Evolutionary conservation across 2,329 filamentous ascomycete genomes (phyloP), one percentile per base, ranked within the genome.

Genomic region (Claviceps capensis): DNA sequence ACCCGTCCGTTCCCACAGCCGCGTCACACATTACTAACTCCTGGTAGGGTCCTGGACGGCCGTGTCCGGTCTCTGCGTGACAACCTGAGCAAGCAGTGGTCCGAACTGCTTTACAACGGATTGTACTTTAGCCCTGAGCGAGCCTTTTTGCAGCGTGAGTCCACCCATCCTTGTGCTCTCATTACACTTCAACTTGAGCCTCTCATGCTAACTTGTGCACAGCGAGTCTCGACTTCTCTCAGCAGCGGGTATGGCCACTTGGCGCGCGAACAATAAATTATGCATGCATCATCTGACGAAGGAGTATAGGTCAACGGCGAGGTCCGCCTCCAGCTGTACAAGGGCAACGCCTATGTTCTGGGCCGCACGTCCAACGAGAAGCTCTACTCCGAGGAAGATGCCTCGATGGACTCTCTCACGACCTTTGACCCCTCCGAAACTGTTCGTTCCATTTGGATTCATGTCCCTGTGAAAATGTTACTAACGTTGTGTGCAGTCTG

Each of bases 361-460:
- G 65, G 66, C 57, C 67, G 72, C 47, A 67, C 62, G 54, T 65
- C 62, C 49, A 56, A 63, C 40, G 60, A 64, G 50, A 75, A 75
- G 60, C 66, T 76, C 3, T 76, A 76, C 65, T 66, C 61, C n/a
- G 68, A 70, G 62, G 63, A 71, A 55, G 64, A 75, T 50, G 68
- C 71, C 1, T 68, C 63, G 50, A 76, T 75, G 73, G 72, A 74
- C 62, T 65, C 67, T 16, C 69, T 74, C 23, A 65, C 68, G 22
- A 65, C 63, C 22, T 73, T 73, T 63, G 60, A 55, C 50, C 69
- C 68, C 46, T 58, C 61, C 52, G 70, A 73, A 49, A 72, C 71
- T 1, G 48, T 50, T 19, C 23, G 48, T 50, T 36, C n/a, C 26
- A 34, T n/a, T 7, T 13, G n/a, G 17, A 14, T 17, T 7, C 7